Evolutionary conservation across 176 grass and related monocot genomes (phyloP), one percentile per base, ranked within the genome.

Genomic region (Ensete ventricosum): DNA sequence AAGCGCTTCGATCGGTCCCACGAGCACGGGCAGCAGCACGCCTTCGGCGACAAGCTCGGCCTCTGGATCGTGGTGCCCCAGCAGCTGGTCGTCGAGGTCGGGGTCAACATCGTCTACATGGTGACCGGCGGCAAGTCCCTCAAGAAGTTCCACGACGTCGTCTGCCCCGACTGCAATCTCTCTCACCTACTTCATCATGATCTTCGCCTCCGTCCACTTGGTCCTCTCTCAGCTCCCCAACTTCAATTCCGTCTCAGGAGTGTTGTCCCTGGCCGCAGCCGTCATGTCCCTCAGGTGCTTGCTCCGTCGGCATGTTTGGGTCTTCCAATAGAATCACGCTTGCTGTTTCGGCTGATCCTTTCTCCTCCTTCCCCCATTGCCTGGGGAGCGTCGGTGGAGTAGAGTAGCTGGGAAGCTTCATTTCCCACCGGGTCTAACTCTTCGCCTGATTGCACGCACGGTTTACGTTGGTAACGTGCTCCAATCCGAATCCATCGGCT

Each of bases 1-100:
- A 83, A 75, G 84, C 79, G 90, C 1, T 93, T 93, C 57, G 90
- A 93, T 58, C 64, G 90, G 3, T 93, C 89, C 77, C 90, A 93
- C 34, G 90, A 93, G 82, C 87, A 87, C 0, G 87, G 90, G 1
- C 90, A 93, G n/a, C n/a, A n/a, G 55, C 64, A 93, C 54, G 90
- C 90, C 0, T 93, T 93, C 55, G 90, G 90, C 13, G 60, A 83
- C 0, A 81, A 65, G 54, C 82, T 93, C 0, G 87, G 90, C 5
- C 80, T 93, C 5, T 93, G 84, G 86, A 92, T 92, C 49, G 81
- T 92, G 14, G 83, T 88, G 1, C 91, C 91, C 24, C 84, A 83
- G 72, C 90, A 93, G 67, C 82, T 89, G 25, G 75, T 93, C 54
- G 54, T 55, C 16, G 54, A 55, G 54, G 54, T 55, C 12, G 54